Base-by-base conservation (phyloP, 345 rosid species). In the Citrus cavaleriei region DNA sequence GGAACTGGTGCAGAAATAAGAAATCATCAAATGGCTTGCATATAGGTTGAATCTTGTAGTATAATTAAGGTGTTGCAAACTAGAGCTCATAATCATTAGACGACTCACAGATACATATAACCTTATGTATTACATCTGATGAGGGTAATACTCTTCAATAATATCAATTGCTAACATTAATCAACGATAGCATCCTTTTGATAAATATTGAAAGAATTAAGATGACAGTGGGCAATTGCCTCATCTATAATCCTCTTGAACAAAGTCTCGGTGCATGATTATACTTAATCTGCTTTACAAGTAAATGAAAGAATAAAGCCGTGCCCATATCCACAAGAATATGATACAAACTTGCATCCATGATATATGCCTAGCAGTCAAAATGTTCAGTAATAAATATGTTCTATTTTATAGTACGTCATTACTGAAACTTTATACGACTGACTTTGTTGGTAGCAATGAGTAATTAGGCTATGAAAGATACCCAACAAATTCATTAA, bases 391-490 rank as follows among this genome's bases (percentile, higher is more conserved):
- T 66, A 8, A 66, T 10, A 12, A 66, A 66, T n/a, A 38, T 38
- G 13, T 2, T 30, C 18, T 13, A 28, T 25, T 62, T 62, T 25
- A 12, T 10, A 62, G 66, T 16, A 62, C 16, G 4, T 13, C 35
- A 13, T 27, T 63, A 13, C 67, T 63, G 16, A 21, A 46, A 19
- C 21, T 66, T 35, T 68, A 68, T 37, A 12, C 0, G 68, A 14
- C 38, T 16, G n/a, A 64, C 38, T 30, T 30, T 21, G 6, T 51
- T 32, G 54, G 30, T 38, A 28, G 27, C 54, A 7, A 22, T 9
- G 46, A 80, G 30, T 38, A 69, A 66, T 37, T 37, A 72, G 63
- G 68, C 22, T 2, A 54, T n/a, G 38, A 72, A 70, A 79, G 35
- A 13, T 5, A 3, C n/a, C 25, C 14, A 40, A 70, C 32, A 77